Evolutionary conservation across 371 early-diverging fungal species (phyloP).

Genomic region (Rhizopus delemar): DNA sequence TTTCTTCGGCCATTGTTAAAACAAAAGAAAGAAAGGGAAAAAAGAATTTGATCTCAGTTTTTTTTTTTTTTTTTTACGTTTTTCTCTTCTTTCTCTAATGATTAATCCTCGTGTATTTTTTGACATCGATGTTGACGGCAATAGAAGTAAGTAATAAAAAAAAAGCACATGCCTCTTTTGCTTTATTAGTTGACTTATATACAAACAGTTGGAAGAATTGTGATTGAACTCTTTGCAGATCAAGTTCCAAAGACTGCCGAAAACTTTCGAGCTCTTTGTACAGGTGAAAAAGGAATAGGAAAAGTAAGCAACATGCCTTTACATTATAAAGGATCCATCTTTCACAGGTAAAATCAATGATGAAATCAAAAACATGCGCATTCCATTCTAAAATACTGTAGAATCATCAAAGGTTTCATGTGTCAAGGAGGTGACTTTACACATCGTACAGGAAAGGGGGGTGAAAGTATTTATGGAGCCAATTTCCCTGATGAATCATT

Average conservation of each 20-base stretch:
- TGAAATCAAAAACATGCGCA: background rate
- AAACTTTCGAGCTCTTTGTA: slow-evolving; percentile 92
- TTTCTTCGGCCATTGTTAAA: background rate
- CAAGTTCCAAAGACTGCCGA: slow-evolving; percentile 96
- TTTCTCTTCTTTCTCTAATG: slow-evolving; percentile 18
- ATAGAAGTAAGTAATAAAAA: slow-evolving; percentile 36
- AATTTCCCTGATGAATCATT: slow-evolving; percentile 89
- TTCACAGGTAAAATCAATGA: slow-evolving; percentile 51
- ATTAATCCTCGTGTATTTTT: slow-evolving; percentile 69
- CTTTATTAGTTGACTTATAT: background rate
- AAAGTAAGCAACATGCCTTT: slow-evolving; percentile 64
- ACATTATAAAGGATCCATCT: slow-evolving; percentile 66
- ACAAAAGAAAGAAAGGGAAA: slow-evolving; percentile 2
- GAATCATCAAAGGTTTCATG: slow-evolving; percentile 83
- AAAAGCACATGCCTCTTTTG: background rate
- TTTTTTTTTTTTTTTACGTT: slow-evolving; percentile 5
- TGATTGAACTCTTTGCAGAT: slow-evolving; percentile 92
- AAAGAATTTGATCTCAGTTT: slow-evolving; percentile 10
- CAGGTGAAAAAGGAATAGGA: slow-evolving; percentile 75
- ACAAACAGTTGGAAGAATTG: slow-evolving; percentile 73
- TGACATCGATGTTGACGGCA: slow-evolving; percentile 70
- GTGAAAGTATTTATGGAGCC: slow-evolving; percentile 84
- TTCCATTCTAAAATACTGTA: slow-evolving; percentile 8
- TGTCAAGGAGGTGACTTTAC: slow-evolving; percentile 80
- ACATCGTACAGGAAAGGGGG: slow-evolving; percentile 80